Conservation (phyloP, 1,284 basidiomycete genomes). For the Cryptococcus hybrid region DNA sequence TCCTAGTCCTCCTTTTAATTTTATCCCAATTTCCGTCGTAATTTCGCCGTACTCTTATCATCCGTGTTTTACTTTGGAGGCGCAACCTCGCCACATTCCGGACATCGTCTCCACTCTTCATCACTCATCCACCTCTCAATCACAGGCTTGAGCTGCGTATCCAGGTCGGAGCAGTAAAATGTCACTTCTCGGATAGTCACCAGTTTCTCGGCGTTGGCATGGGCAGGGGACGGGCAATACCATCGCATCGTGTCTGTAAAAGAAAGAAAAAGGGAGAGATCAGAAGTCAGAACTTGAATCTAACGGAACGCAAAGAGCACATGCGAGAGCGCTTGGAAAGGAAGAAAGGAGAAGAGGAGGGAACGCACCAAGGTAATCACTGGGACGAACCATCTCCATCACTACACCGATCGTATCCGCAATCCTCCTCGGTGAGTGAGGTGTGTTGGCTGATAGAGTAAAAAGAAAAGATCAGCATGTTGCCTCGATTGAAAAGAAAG, state of each 20-base stretch:
- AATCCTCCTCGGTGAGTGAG: constrained; percentile 91
- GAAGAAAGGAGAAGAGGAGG: not conserved
- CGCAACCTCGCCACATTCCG: constrained; percentile 66
- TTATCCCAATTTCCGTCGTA: too few relatives aligned
- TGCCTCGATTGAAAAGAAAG: not conserved
- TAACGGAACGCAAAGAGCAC: not conserved
- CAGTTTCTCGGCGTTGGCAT: constrained; percentile 58
- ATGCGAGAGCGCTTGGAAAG: not conserved
- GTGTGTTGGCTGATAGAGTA: constrained; percentile 70
- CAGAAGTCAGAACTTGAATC: not conserved
- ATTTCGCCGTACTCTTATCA: not conserved
- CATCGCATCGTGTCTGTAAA: constrained; percentile 79
- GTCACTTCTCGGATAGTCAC: constrained; percentile 81
- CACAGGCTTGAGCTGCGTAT: constrained; percentile 88
- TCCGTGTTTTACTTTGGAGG: constrained; percentile 28
- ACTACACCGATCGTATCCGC: constrained; percentile 92
- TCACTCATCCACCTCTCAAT: constrained; percentile 73
- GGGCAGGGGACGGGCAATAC: constrained; percentile 74
- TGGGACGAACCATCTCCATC: constrained; percentile 82
- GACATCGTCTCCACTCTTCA: constrained; percentile 65
- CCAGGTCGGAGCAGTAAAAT: constrained; percentile 88
- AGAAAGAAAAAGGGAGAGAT: not conserved
- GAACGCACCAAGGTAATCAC: constrained; percentile 50
- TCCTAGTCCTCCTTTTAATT: too few relatives aligned
- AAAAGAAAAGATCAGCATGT: too few relatives aligned